A percentile compares a stretch with the other conserved stretches of the same genome.
These are phyloP conservation scores for Sporothrix globosa DNA, from an alignment of 2,329 filamentous ascomycete species.

Conservation along the genomic window DNA sequence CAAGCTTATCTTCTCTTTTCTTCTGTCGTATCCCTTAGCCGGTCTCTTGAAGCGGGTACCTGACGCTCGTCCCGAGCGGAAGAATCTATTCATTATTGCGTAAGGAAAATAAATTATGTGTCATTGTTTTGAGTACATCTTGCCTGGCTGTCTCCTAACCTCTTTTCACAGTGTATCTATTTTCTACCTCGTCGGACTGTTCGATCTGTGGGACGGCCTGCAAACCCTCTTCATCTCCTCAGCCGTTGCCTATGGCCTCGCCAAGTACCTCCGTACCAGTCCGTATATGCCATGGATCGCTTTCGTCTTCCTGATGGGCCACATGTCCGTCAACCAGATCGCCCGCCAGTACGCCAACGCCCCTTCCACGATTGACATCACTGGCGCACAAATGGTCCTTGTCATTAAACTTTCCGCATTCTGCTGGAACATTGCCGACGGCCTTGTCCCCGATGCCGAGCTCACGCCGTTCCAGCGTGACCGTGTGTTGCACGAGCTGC, in stretches of 20 bases:
- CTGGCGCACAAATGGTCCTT: slow-evolving; percentile 94
- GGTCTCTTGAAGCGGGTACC: slow-evolving; percentile 87
- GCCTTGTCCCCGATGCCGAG: slow-evolving; percentile 73
- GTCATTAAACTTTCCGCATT: slow-evolving; percentile 98
- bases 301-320: slow-evolving; percentile 91
- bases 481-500: slow-evolving; percentile 74
- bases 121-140: background rate
- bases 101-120: slow-evolving; percentile 45
- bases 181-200: slow-evolving; percentile 92
- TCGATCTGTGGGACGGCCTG: slow-evolving; percentile 85
- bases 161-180: slow-evolving; percentile 63
- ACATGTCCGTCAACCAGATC: slow-evolving; percentile 91
- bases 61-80: slow-evolving; percentile 77
- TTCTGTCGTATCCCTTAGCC: slow-evolving; percentile 90
- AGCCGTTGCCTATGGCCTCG: slow-evolving; percentile 78
- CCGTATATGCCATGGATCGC: slow-evolving; percentile 98
- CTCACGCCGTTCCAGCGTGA: slow-evolving; percentile 88
- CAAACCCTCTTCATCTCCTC: slow-evolving; percentile 79
- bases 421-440: slow-evolving; percentile 97
- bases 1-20: slow-evolving; percentile 87
- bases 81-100: slow-evolving; percentile 86
- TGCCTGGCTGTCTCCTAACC: background rate
- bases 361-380: slow-evolving; percentile 77
- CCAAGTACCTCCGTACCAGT: slow-evolving; percentile 74
- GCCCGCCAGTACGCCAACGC: slow-evolving; percentile 72